Conservation (phyloP, 768 basidiomycete genomes). For the Tephrocybe sp. region DNA sequence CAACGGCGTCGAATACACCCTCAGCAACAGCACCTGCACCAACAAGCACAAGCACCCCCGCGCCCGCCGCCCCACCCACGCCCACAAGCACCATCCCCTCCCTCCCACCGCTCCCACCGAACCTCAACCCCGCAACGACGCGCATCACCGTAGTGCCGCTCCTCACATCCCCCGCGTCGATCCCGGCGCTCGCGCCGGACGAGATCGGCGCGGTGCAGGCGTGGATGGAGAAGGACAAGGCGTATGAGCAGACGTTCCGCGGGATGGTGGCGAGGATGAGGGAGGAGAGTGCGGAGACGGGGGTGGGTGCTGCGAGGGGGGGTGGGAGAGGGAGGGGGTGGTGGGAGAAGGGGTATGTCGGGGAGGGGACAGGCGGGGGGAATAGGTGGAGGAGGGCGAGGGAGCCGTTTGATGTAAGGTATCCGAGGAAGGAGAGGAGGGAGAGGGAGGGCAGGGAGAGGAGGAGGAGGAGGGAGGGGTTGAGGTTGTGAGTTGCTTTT, state of each 20-base stretch:
- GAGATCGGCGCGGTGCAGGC: slow-evolving; percentile 54
- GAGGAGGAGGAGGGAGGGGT: slow-evolving; percentile 25
- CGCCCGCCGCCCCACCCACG: neutral
- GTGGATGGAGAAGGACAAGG: slow-evolving; percentile 53
- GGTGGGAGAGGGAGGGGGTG: slow-evolving; percentile 45
- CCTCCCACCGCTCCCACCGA: slow-evolving; percentile 35
- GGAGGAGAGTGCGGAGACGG: slow-evolving; percentile 30
- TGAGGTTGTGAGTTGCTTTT: slow-evolving; percentile 51
- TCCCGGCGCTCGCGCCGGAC: slow-evolving; percentile 48
- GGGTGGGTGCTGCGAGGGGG: slow-evolving; percentile 40
- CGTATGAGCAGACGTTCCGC: slow-evolving; percentile 6
- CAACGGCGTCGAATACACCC: no score
- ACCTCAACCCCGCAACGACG: slow-evolving; percentile 59
- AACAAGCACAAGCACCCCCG: neutral
- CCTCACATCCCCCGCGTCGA: slow-evolving; percentile 46
- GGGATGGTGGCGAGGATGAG: slow-evolving; percentile 28
- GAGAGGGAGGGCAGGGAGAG: slow-evolving; percentile 33
- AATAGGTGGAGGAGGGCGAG: slow-evolving; percentile 36
- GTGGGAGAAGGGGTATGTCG: slow-evolving; percentile 55
- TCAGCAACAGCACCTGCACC: no score
- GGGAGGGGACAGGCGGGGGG: slow-evolving; percentile 27
- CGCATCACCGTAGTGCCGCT: slow-evolving; percentile 63
- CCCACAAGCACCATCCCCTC: neutral
- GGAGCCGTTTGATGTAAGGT: slow-evolving; percentile 43
- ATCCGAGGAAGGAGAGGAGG: slow-evolving; percentile 24